Percentiles rank a stretch among this genome's conserved stretches.
Evolutionary conservation across 495 filamentous ascomycete species (phyloP).

Genomic region (Evernia prunastri): DNA sequence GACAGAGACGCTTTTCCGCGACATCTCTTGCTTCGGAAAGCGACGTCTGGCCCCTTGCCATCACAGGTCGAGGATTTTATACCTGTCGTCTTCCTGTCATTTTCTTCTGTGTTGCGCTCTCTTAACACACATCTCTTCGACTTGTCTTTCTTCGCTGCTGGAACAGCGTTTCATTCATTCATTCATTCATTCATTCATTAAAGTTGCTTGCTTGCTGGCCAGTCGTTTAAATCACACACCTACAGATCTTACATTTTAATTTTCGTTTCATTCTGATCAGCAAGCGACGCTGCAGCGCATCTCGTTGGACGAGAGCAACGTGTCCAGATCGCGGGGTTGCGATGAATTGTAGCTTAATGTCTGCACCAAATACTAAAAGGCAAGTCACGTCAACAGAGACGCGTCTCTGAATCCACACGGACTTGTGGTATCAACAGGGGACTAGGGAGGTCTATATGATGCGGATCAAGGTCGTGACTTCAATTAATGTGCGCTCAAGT

Average conservation of each 20-base stretch:
- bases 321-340: constrained; percentile 6
- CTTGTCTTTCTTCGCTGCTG: constrained; percentile 9
- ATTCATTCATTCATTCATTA: neutral
- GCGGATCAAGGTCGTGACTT: constrained; percentile 19
- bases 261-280: constrained; percentile 9
- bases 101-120: neutral
- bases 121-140: neutral
- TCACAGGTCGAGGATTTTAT: neutral
- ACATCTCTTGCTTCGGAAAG: constrained; percentile 8
- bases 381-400: constrained; percentile 15
- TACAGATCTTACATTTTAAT: neutral
- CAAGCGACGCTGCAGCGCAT: constrained; percentile 2
- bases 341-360: neutral
- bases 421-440: neutral
- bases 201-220: constrained; percentile 1
- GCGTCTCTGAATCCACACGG: neutral
- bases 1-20: neutral
- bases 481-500: constrained; percentile 20
- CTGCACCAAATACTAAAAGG: constrained; percentile 2
- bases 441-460: constrained; percentile 10
- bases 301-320: constrained; percentile 10
- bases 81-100: neutral
- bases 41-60: neutral
- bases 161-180: constrained; percentile 4
- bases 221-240: constrained; percentile 3